Base-by-base conservation (phyloP, 2,329 filamentous ascomycete species). In the Phaeosphaeriaceae sp. region DNA sequence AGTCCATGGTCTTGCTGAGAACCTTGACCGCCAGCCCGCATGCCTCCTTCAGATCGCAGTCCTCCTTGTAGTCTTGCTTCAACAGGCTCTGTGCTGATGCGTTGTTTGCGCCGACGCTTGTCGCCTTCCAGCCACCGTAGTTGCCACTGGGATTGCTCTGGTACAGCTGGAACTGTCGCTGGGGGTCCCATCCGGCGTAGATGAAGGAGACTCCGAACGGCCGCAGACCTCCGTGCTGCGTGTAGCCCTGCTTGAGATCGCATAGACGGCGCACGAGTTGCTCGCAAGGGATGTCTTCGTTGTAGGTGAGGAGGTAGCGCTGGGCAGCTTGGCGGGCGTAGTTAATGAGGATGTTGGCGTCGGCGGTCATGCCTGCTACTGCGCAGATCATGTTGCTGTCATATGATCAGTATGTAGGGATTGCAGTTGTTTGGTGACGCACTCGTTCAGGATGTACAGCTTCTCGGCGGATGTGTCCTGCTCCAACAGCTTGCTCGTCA, bases 341-440 rank as follows among this genome's bases (percentile, higher is more conserved):
- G 86, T 99, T 99, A 88, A 99, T 99, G 79, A 99, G 92, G 80
- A 99, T 99, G 85, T 99, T 99, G 80, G 95, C 95, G 78, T 99
- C 95, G 75, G 95, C 95, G 47, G 93, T 99, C 94, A 99, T 98
- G 77, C 95, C 95, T 72, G 95, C 95, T 60, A 99, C 95, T 61
- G 95, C 95, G 81, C 93, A 97, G 81, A 99, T 98, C 96, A 99
- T 99, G 85, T 99, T 99, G 84, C 94, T 98, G 67, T 1, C 25
- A 4, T 1, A 5, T 13, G 19, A 22, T 73, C 46, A 70, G 67
- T 41, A 51, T 20, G 15, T 13, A 6, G 1, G 1, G 10, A 6
- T 4, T 17, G 9, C 2, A 1, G 1, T 4, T 15, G 3, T 24
- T 17, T 17, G 5, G 36, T 10, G 7, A 74, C 90, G 63, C 84